These are phyloP conservation scores for Scytalidium sp. DNA, from an alignment of 2,329 filamentous ascomycete species.

Conservation along the genomic window DNA sequence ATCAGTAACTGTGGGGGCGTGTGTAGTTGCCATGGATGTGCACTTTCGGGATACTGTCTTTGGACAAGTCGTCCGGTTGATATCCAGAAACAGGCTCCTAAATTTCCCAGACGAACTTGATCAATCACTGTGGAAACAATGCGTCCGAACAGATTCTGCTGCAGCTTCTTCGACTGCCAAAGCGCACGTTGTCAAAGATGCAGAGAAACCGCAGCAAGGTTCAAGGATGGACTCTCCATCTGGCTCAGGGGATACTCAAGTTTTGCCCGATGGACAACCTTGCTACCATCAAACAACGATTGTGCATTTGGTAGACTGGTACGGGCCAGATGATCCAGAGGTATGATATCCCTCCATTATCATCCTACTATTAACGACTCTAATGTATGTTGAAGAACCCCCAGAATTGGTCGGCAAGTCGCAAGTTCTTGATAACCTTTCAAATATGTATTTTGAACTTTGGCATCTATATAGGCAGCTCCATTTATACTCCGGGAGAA, in stretches of 20 bases:
- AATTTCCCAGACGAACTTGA: constrained; percentile 53
- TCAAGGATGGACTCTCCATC: neutral
- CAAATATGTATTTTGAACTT: constrained; percentile 54
- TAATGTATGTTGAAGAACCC: constrained; percentile 38
- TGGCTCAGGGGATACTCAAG: neutral
- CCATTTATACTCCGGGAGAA: constrained; percentile 42
- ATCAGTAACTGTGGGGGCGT: neutral
- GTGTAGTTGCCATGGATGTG: constrained; percentile 21
- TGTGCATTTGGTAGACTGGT: constrained; percentile 6
- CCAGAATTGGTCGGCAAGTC: constrained; percentile 45
- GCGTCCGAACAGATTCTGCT: neutral
- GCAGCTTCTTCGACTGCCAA: neutral
- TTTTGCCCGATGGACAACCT: neutral
- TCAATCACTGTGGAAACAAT: constrained; percentile 2
- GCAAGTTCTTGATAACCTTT: constrained; percentile 35
- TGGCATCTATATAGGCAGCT: constrained; percentile 46
- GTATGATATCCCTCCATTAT: neutral
- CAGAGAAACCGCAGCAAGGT: neutral
- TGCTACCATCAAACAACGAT: neutral
- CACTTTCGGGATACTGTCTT: constrained; percentile 50
- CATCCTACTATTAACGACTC: neutral
- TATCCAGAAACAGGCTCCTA: constrained; percentile 47
- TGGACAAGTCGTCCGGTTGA: constrained; percentile 52
- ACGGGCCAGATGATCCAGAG: constrained; percentile 35
- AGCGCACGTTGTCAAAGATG: neutral